Conservation (phyloP, 2,329 filamentous ascomycete genomes). For the Massarina eburnea region DNA sequence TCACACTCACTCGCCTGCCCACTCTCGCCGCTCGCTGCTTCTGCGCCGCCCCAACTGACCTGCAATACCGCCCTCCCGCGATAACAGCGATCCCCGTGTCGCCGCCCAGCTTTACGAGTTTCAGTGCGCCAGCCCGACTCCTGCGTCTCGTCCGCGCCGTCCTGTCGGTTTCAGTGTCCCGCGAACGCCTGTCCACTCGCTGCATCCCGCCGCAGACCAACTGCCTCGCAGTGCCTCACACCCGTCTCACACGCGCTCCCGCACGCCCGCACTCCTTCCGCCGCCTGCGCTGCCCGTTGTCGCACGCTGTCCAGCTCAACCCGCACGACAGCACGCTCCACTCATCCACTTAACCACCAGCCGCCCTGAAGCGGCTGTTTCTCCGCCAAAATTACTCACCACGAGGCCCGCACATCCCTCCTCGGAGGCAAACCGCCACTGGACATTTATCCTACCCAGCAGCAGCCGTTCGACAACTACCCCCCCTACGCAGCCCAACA, state of each 20-base stretch:
- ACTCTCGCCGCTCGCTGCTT: not conserved
- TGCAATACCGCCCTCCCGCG: constrained; percentile 10
- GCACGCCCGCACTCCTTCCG: constrained; percentile 20
- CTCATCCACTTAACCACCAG: constrained; percentile 28
- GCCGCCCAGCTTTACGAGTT: constrained; percentile 15
- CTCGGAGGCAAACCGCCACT: constrained; percentile 59
- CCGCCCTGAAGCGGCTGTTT: constrained; percentile 39
- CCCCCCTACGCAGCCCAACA: constrained; percentile 48
- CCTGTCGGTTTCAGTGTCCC: constrained; percentile 21
- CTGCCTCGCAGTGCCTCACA: constrained; percentile 20
- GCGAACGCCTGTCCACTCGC: constrained; percentile 12
- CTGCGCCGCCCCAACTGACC: not conserved
- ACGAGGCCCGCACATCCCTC: constrained; percentile 60
- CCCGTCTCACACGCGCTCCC: constrained; percentile 33
- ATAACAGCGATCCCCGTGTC: constrained; percentile 21
- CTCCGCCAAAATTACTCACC: constrained; percentile 56
- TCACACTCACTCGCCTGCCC: constrained; percentile 1
- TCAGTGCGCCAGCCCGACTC: constrained; percentile 25
- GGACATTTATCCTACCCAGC: constrained; percentile 51
- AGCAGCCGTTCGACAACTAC: constrained; percentile 42
- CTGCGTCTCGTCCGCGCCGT: constrained; percentile 6
- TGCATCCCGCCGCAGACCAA: not conserved
- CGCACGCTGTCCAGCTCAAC: constrained; percentile 8
- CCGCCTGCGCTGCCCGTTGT: constrained; percentile 2
- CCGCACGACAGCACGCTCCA: constrained; percentile 10